Percentiles rank a stretch among this genome's conserved stretches.
Conservation (phyloP, 2,329 filamentous ascomycete species). For the Neonectria punicea region DNA sequence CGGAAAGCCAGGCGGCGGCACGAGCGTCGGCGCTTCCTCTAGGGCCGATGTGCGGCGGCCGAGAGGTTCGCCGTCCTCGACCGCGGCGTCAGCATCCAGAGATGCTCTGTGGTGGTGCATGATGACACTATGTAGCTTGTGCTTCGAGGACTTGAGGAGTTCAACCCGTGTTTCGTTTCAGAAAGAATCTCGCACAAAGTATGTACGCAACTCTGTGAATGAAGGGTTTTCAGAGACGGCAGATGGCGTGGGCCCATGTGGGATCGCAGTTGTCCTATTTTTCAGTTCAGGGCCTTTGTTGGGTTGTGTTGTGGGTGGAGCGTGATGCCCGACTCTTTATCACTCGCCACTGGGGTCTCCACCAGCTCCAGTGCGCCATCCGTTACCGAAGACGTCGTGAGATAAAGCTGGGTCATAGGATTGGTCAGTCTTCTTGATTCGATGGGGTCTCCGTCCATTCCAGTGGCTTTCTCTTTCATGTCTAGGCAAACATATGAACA, state of each 20-base stretch:
- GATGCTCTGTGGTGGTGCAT: conserved; percentile 3
- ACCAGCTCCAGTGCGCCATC: not conserved
- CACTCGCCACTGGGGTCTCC: not conserved
- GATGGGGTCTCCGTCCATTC: not conserved
- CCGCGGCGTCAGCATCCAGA: not conserved
- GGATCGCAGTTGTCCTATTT: not conserved
- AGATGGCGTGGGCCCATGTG: not conserved
- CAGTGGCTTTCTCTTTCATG: too few species aligned
- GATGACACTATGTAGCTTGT: not conserved
- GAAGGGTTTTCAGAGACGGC: not conserved
- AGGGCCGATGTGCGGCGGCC: conserved; percentile 13
- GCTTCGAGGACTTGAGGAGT: too few species aligned
- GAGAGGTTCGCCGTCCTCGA: conserved; percentile 7
- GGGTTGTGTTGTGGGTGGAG: conserved; percentile 2
- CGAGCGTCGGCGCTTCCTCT: conserved; percentile 15
- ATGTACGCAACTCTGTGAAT: not conserved
- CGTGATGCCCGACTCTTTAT: not conserved
- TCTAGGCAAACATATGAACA: not conserved
- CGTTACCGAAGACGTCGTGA: not conserved
- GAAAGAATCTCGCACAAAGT: not conserved
- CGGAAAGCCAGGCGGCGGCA: conserved; percentile 11
- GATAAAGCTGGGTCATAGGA: not conserved
- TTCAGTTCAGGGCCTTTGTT: not conserved
- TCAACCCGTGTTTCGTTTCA: too few species aligned
- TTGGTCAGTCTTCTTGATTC: not conserved